phyloP scores from a whole-genome alignment of 306 rosid species.

The Cajanus cajan region DNA sequence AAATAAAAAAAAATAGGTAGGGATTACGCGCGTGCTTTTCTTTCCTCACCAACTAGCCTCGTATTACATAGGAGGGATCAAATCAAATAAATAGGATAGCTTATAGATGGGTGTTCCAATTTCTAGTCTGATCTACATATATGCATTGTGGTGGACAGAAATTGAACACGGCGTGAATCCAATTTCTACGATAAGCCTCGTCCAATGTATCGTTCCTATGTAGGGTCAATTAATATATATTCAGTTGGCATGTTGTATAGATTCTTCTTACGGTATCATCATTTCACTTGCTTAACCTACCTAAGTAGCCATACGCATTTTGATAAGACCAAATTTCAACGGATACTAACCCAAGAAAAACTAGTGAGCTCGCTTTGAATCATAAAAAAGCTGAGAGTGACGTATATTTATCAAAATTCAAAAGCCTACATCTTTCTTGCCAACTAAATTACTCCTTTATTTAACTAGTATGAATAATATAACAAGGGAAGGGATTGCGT shows the following conservation, averaged over 20 bases:
- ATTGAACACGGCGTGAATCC: background rate
- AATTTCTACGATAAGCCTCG: background rate
- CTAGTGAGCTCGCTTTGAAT: background rate
- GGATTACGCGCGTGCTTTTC: background rate
- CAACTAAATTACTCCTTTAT: background rate
- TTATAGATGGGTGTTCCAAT: background rate
- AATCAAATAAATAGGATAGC: background rate
- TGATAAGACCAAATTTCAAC: constrained; percentile 39
- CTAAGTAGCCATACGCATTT: background rate
- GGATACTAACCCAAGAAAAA: background rate
- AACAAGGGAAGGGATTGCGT: background rate
- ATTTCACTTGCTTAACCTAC: constrained; percentile 13
- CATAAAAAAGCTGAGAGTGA: background rate
- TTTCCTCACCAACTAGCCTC: background rate
- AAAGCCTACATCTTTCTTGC: background rate
- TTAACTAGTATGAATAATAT: no score
- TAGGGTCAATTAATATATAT: constrained; percentile 23
- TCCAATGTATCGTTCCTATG: background rate
- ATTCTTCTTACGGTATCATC: constrained; percentile 35
- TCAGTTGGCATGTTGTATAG: constrained; percentile 8
- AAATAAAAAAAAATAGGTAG: no score
- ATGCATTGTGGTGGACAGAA: background rate
- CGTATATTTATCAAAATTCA: background rate
- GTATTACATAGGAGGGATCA: background rate
- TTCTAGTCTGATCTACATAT: background rate